Evolutionary conservation across 768 basidiomycete species (phyloP), one percentile per base, ranked within the genome.

Genomic region (Suillus decipiens): DNA sequence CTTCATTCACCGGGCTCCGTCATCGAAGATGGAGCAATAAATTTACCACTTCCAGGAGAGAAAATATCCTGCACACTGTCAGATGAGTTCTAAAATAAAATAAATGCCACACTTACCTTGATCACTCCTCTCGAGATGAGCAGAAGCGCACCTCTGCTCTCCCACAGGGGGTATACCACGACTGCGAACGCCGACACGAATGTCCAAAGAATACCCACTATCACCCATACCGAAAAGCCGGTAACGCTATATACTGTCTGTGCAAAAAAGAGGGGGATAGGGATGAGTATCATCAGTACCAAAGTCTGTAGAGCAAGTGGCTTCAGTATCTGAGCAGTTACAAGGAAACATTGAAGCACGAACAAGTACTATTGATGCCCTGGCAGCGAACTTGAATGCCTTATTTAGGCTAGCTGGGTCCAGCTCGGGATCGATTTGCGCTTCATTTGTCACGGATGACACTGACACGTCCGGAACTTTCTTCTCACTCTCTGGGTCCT

Each of bases 211-310:
- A 97, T 88, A 2, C 91, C 89, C 61, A 96, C 78, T 48, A 84
- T 76, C 9, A 96, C 89, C 94, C 94, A 97, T 0, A 84, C 89
- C 0, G 86, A 84, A 62, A 93, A 80, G 6, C 90, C 91, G 11
- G 75, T 67, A 45, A 84, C 79, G 28, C 83, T 81, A 64, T 86
- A 95, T 28, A 95, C 77, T 36, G 90, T 89, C 47, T 84, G 82
- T 0, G 92, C 88, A 72, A 90, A 92, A 81, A 96, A 96, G 9
- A 96, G 80, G 2, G 94, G 94, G 1, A 97, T 75, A 0, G 95
- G 96, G 60, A 97, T 86, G 61, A 93, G 60, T 67, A 94, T 76
- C 67, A 93, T 81, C 69, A 93, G 77, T 6, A 92, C 70, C 34
- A 89, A 54, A 58, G 85, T 81, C 89, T 86, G 67, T 14, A 55